Evolutionary conservation across 1,284 basidiomycete genomes (phyloP), one percentile per base, ranked within the genome.

Genomic region (Leccinum griseonigrum): DNA sequence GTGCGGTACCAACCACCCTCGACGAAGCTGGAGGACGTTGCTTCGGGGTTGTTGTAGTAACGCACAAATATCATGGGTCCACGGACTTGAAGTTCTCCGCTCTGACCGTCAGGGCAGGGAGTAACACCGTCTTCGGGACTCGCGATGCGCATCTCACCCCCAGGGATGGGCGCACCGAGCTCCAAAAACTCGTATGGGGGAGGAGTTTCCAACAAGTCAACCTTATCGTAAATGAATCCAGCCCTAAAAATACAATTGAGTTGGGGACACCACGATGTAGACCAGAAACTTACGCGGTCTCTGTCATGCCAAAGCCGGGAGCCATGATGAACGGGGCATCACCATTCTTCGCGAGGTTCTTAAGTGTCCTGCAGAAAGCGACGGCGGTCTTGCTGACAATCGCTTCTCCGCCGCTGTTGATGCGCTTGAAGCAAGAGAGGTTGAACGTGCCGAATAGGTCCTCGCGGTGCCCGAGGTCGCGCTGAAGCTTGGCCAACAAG

Each of bases 281-380:
- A 10, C 0, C 1, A 22, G 2, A 3, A 48, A 58, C 73, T 50
- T 59, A 73, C 74, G 74, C 75, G 5, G 80, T 80, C 62, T 80
- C 79, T 1, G 75, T 81, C 79, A 80, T 80, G 51, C 79, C 79
- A 46, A 80, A 80, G 4, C 79, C 79, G 6, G 75, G 71, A 34
- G 78, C 70, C 28, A 81, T 71, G 14, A 67, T 69, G 57, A 77
- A 74, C n/a, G 71, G 64, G 28, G 58, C 55, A 28, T 72, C 38
- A 1, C 76, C 71, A 9, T 69, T 56, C 52, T 62, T 72, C 0
- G 72, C 64, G 54, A 75, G 73, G 3, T 66, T 67, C 64, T 70
- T 78, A 32, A 80, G 53, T 2, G 77, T 70, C 46, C 66, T 67
- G 10, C 68, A 67, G 60, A 80, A 78, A 18, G 72, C 72, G 2